Evolutionary conservation across 768 basidiomycete genomes (phyloP), one percentile per base, ranked within the genome.

Genomic region (Naganishia kalamii): DNA sequence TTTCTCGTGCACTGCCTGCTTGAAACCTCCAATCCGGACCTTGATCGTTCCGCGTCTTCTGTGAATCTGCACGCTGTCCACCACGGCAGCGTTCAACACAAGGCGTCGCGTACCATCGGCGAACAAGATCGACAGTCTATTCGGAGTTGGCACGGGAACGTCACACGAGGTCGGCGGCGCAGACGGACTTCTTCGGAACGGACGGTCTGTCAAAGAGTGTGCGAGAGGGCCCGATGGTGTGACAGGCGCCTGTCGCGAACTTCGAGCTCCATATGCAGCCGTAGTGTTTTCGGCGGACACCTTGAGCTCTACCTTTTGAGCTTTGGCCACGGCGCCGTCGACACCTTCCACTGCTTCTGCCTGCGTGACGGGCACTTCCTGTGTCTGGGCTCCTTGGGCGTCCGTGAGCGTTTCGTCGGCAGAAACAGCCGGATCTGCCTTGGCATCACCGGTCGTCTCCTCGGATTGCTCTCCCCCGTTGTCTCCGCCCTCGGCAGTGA

Each of bases 101-200:
- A 99, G 81, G 43, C 96, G 84, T 52, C 90, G 82, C 65, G 87
- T 87, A 54, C 91, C 92, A 47, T 87, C 87, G 63, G 92, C 91
- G 78, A 96, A 99, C 0, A 94, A 88, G 76, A 98, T 92, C 8
- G 93, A 96, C n/a, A 99, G 69, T 21, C 81, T 72, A 62, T 81
- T 78, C n/a, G 71, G 66, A 7, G 70, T 69, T 1, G 77, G 78
- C 29, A 66, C 67, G 1, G 68, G 70, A 33, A 66, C 65, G 13
- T 67, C 60, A 40, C 63, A 65, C 29, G 51, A 63, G 6, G 63
- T 67, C 19, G 63, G 48, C 52, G 60, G 65, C 49, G 57, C 11
- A 32, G 66, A 68, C 19, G 66, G 66, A 37, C 52, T 59, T 19
- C 66, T 43, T 23, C 66, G 57, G 59, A 61, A 65, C 0, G 57